phyloP scores from a whole-genome alignment of 2,329 filamentous ascomycete species.

The Penicillium paneum region DNA sequence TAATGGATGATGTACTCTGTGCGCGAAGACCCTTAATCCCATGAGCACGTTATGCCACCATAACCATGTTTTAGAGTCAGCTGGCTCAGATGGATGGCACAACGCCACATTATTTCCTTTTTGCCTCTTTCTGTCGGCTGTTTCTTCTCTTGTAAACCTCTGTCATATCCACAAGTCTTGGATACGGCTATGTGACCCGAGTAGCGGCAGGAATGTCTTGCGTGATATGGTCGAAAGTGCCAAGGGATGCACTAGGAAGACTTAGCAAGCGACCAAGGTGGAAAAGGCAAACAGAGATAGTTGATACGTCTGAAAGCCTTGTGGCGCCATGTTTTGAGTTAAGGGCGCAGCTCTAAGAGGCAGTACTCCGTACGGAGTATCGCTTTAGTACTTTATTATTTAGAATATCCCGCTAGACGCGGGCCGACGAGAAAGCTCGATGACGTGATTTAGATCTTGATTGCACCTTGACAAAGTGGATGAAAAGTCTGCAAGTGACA shows the following conservation, averaged over 20 bases:
- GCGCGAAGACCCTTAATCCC: background rate
- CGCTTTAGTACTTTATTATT: background rate
- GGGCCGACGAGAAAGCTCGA: conserved; percentile 26
- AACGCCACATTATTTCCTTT: background rate
- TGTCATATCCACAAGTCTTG: background rate
- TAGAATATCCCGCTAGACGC: background rate
- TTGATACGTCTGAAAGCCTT: background rate
- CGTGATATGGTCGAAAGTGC: background rate
- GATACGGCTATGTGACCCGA: background rate
- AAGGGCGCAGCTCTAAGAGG: background rate
- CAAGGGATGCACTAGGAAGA: background rate
- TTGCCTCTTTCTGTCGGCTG: background rate
- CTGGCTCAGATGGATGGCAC: background rate
- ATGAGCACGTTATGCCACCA: background rate
- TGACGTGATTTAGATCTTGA: conserved; percentile 36
- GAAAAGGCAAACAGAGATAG: background rate
- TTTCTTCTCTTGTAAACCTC: background rate
- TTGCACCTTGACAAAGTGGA: conserved; percentile 20
- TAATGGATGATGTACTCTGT: background rate
- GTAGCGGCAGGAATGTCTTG: background rate
- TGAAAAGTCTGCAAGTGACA: background rate
- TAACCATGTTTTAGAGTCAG: background rate
- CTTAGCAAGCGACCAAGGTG: background rate
- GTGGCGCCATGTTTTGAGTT: background rate
- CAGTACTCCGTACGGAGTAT: background rate